phyloP scores from a whole-genome alignment of 2,329 filamentous ascomycete species.

The Cryphonectria nitschkei region DNA sequence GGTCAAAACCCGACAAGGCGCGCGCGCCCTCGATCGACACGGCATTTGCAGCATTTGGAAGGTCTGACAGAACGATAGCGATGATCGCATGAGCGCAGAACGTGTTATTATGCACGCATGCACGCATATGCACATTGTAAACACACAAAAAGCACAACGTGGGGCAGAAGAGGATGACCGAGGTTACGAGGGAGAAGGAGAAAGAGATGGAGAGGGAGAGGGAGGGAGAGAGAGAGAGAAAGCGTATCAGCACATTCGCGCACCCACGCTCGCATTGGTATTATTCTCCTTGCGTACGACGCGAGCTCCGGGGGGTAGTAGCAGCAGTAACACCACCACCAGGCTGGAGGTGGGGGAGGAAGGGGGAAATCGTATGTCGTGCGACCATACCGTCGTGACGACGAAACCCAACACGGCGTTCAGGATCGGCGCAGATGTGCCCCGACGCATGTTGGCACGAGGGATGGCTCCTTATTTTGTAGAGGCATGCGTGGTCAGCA shows the following conservation, averaged over 20 bases:
- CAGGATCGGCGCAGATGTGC: constrained; percentile 7
- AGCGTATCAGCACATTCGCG: no score
- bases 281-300: not conserved
- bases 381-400: constrained; percentile 2
- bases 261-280: not conserved
- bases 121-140: not conserved
- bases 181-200: not conserved
- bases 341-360: not conserved
- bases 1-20: not conserved
- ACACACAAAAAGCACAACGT: not conserved
- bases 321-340: not conserved
- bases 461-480: not conserved
- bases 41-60: constrained; percentile 9
- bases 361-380: not conserved
- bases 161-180: not conserved
- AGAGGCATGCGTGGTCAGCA: not conserved
- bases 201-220: no score
- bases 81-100: not conserved
- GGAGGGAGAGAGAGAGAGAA: no score
- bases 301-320: not conserved
- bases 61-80: not conserved
- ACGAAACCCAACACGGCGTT: not conserved
- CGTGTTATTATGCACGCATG: not conserved
- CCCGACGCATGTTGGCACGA: constrained; percentile 7
- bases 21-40: not conserved